Evolutionary conservation across 2,329 filamentous ascomycete species (phyloP), one percentile per base, ranked within the genome.

Genomic region (Calonectria crousiana): DNA sequence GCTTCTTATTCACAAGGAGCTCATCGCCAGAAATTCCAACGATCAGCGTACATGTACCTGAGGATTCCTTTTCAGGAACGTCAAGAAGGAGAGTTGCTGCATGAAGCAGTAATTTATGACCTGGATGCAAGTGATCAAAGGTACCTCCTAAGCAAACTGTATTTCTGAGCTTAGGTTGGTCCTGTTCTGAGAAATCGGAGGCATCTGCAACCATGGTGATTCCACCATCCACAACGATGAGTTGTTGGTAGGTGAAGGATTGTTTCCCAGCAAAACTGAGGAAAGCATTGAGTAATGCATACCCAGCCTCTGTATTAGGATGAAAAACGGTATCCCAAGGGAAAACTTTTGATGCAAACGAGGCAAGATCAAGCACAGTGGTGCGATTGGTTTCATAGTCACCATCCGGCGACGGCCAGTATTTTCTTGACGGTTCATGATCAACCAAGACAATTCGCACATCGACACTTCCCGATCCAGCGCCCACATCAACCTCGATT

Each of bases 51-150:
- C 91, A 90, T 28, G 87, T 85, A 36, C 81, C 76, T 1, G 82
- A 80, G 0, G 86, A 81, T 38, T 81, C 79, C 38, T 84, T 80
- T 52, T 85, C 78, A 0, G 88, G 87, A 0, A 90, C 88, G 73
- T 91, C 90, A 71, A 94, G 88, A 20, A 95, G 89, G 71, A 98
- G 90, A 0, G 93, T 91, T 0, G 94, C 95, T 75, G 96, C 96
- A n/a, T 96, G 95, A 26, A 99, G 90, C 26, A 99, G 90, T n/a
- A 98, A 89, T 85, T 98, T 99, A 87, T 99, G 97, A 8, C 97
- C 97, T 5, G 95, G 93, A 83, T 99, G 97, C 28, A 99, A 90
- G 84, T 98, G 95, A 84, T 99, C 97, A 85, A 98, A 99, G 0
- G 97, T 99, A 13, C 97, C 97, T 36, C 96, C 97, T 16, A 98